A percentile compares a stretch with the other conserved stretches of the same genome.
Conservation (phyloP, 202 grass and related monocot genomes). For the Panicum hallii region DNA sequence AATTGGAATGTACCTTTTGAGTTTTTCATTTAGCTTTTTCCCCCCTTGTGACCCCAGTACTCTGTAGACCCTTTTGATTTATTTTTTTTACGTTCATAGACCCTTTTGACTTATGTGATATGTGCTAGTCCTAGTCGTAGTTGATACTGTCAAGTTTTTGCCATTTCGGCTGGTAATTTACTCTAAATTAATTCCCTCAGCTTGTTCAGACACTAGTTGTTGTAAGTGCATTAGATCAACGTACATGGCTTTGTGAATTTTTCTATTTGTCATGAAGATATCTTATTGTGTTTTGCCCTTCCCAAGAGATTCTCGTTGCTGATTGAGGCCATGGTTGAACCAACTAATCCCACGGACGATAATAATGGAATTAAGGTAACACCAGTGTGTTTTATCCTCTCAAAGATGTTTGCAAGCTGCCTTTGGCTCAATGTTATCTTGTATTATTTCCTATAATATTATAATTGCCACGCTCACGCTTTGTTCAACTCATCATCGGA, state of each 20-base stretch:
- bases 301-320: slow-evolving; percentile 69
- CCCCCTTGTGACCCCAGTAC: background rate
- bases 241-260: slow-evolving; percentile 25
- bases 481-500: slow-evolving; percentile 15
- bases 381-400: slow-evolving; percentile 21
- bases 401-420: slow-evolving; percentile 6
- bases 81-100: background rate
- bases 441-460: slow-evolving; percentile 9
- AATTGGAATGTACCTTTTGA: slow-evolving; percentile 4
- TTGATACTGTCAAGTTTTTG: background rate
- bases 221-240: slow-evolving; percentile 1
- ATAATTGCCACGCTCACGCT: background rate
- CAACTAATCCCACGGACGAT: slow-evolving; percentile 39
- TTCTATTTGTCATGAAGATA: slow-evolving; percentile 3
- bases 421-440: slow-evolving; percentile 13
- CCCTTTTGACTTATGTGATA: slow-evolving; percentile 10
- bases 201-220: slow-evolving; percentile 12
- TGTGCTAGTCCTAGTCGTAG: background rate
- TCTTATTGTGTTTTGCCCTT: slow-evolving; percentile 49
- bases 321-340: slow-evolving; percentile 64
- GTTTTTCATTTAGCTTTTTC: slow-evolving; percentile 3
- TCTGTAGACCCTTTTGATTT: background rate
- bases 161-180: slow-evolving; percentile 21
- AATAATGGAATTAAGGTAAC: slow-evolving; percentile 66
- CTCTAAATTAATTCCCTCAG: slow-evolving; percentile 6